A percentile compares a stretch with the other conserved stretches of the same genome.
These are phyloP conservation scores for Penicillium sp. DNA, from an alignment of 2,329 filamentous ascomycete genomes.

Conservation along the genomic window DNA sequence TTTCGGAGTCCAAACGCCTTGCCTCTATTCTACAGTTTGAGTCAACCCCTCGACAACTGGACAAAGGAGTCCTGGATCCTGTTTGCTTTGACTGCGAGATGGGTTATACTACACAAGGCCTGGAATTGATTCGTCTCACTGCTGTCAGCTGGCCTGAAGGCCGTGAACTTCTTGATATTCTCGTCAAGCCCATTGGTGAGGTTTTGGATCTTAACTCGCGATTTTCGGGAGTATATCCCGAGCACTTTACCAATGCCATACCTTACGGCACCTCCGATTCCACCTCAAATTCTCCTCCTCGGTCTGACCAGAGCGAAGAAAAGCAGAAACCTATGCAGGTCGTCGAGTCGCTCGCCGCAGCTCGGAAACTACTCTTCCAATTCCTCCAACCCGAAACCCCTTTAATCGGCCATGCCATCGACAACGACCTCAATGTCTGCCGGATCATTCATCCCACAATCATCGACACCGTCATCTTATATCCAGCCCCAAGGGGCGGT, in stretches of 20 bases:
- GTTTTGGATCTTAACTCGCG: slow-evolving; percentile 89
- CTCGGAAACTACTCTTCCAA: slow-evolving; percentile 77
- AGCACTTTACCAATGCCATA: slow-evolving; percentile 74
- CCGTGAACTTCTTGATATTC: slow-evolving; percentile 76
- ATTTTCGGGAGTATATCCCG: slow-evolving; percentile 83
- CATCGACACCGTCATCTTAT: slow-evolving; percentile 85
- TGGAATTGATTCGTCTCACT: slow-evolving; percentile 89
- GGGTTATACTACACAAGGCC: slow-evolving; percentile 87
- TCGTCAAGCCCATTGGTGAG: slow-evolving; percentile 83
- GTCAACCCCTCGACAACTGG: slow-evolving; percentile 65
- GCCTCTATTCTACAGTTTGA: slow-evolving; percentile 80
- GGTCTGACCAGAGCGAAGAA: slow-evolving; percentile 32
- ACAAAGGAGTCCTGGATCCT: slow-evolving; percentile 45
- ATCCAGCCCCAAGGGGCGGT: slow-evolving; percentile 72
- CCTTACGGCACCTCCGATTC: slow-evolving; percentile 54
- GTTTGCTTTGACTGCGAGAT: slow-evolving; percentile 97
- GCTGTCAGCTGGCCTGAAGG: slow-evolving; percentile 85
- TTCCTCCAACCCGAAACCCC: slow-evolving; percentile 78
- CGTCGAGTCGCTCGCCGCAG: slow-evolving; percentile 74
- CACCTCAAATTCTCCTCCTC: slow-evolving; percentile 30
- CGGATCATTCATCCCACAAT: slow-evolving; percentile 84
- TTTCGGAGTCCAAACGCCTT: slow-evolving; percentile 74
- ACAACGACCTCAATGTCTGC: slow-evolving; percentile 89
- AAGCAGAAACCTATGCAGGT: slow-evolving; percentile 64
- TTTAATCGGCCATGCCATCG: slow-evolving; percentile 88